Evolutionary conservation across 2,329 filamentous ascomycete genomes (phyloP).

Genomic region (Coniochaeta ligniaria): DNA sequence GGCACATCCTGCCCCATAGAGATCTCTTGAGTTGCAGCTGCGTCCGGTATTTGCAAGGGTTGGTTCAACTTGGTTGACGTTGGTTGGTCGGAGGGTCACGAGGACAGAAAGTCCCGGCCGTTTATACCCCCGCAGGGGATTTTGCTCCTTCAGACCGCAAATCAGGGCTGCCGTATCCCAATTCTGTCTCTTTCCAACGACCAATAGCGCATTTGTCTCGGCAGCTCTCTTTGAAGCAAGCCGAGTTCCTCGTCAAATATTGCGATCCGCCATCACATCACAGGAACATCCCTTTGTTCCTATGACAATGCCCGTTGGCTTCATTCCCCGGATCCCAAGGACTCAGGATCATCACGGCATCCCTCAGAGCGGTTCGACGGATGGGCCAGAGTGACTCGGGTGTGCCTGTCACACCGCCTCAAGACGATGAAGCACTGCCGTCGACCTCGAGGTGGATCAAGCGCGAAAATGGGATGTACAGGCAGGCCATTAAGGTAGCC

Average conservation of each 20-base stretch:
- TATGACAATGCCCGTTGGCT: slow-evolving; percentile 3
- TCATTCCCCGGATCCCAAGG: background rate
- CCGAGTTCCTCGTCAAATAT: slow-evolving; percentile 6
- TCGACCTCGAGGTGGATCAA: background rate
- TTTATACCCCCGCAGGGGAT: background rate
- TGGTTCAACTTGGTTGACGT: background rate
- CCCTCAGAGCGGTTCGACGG: background rate
- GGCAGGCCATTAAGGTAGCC: too few relatives aligned
- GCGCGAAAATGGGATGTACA: background rate
- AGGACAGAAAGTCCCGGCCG: background rate
- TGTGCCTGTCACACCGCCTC: background rate
- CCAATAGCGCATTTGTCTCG: slow-evolving; percentile 8
- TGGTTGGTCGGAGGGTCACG: slow-evolving; percentile 1
- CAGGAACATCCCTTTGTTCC: background rate
- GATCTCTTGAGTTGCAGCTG: background rate
- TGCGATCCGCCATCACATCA: background rate
- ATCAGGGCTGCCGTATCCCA: slow-evolving; percentile 4
- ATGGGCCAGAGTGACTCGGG: background rate
- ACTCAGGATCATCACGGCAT: background rate
- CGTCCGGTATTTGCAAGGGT: background rate
- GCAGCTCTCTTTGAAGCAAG: slow-evolving; percentile 16
- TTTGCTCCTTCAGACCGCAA: slow-evolving; percentile 4
- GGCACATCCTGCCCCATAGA: too few relatives aligned
- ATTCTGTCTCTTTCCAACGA: slow-evolving; percentile 2
- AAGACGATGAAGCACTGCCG: background rate